Evolutionary conservation across 2,329 filamentous ascomycete species (phyloP).

Genomic region (Hymenoscyphus scutula): DNA sequence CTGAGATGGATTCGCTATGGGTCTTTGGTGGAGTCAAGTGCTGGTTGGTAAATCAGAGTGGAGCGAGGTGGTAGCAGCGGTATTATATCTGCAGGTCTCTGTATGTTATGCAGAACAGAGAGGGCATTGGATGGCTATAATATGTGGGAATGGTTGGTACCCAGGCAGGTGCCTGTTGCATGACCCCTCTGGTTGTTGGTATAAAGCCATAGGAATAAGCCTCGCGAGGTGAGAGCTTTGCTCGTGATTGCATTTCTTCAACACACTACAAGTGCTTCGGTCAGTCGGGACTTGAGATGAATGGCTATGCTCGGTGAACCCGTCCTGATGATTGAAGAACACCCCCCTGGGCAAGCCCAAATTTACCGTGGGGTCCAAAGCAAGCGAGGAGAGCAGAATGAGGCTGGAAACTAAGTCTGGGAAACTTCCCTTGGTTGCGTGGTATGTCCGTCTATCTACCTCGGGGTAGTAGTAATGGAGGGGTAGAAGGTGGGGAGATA

Average conservation of each 20-base stretch:
- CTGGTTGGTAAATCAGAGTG: neutral
- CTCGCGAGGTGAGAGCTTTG: neutral
- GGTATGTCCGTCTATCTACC: neutral
- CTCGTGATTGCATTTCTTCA: neutral
- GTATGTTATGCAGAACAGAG: neutral
- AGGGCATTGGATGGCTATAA: neutral
- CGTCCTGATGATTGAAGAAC: neutral
- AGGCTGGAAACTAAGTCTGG: neutral
- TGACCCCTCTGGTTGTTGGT: neutral
- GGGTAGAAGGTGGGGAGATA: slow-evolving; percentile 2
- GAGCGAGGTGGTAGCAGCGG: neutral
- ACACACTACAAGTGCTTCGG: neutral
- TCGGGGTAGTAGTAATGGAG: neutral
- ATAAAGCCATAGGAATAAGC: neutral
- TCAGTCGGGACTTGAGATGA: neutral
- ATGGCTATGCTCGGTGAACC: neutral
- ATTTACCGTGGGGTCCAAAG: neutral
- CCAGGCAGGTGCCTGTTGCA: neutral
- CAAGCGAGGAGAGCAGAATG: neutral
- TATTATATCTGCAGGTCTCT: slow-evolving; percentile 5
- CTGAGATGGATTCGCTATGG: neutral
- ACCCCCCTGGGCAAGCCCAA: neutral
- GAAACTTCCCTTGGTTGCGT: neutral
- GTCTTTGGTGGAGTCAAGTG: neutral
- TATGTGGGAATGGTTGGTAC: neutral